Conservation (phyloP, 495 filamentous ascomycete genomes). For the Penicillium flavigenum region DNA sequence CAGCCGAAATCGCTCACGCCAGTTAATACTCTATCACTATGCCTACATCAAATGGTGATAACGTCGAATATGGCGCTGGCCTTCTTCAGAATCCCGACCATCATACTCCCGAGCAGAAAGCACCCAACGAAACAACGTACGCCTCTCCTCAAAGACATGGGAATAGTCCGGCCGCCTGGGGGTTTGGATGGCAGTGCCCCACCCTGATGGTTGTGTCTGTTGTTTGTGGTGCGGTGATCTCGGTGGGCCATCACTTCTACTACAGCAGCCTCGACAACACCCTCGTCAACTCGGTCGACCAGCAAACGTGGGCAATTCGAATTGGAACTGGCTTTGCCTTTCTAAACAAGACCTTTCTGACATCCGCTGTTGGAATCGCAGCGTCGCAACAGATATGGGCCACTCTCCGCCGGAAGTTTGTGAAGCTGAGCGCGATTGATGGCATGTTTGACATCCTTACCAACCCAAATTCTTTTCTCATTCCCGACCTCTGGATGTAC, state of each 20-base stretch:
- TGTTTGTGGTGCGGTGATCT: slow-evolving; percentile 1
- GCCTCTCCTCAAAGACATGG: neutral
- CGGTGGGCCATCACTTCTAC: slow-evolving; percentile 10
- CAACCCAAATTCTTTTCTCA: slow-evolving; percentile 1
- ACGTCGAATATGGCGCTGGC: neutral
- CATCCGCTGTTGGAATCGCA: slow-evolving; percentile 2
- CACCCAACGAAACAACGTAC: neutral
- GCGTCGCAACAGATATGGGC: slow-evolving; percentile 9
- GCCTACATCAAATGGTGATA: neutral
- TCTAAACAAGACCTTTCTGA: slow-evolving; percentile 3
- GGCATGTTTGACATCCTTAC: slow-evolving; percentile 4
- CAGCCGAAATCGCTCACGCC: neutral
- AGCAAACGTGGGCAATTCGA: slow-evolving; percentile 10
- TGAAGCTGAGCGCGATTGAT: slow-evolving; percentile 8
- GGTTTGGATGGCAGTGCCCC: slow-evolving; percentile 1
- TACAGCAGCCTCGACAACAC: slow-evolving; percentile 2
- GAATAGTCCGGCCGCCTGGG: slow-evolving; percentile 4
- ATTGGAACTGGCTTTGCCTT: slow-evolving; percentile 9
- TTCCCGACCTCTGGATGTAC: slow-evolving; percentile 2
- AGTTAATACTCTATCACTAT: neutral
- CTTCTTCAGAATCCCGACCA: neutral
- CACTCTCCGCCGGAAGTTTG: slow-evolving; percentile 5
- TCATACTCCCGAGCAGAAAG: neutral
- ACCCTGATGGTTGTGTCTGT: slow-evolving; percentile 1
- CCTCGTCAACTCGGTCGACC: neutral